Base-by-base conservation (phyloP, 2,329 filamentous ascomycete genomes). In the Neofusicoccum ribis region DNA sequence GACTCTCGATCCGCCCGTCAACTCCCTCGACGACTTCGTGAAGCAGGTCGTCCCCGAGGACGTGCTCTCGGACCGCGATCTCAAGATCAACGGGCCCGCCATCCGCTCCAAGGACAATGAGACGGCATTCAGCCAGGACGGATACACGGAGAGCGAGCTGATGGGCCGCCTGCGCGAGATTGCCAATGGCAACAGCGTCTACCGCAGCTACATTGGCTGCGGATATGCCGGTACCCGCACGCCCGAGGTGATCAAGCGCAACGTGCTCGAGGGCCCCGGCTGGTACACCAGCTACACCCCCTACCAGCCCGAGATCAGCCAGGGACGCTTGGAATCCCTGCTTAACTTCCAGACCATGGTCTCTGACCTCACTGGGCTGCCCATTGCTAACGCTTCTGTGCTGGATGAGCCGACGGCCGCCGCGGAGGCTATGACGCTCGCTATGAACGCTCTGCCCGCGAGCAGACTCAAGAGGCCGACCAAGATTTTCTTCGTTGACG, bases 241-340 rank as follows among this genome's bases (percentile, higher is more conserved):
- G 0, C 94, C 94, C 4, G 87, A 92, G 64, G 93, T 97, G 65
- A 96, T 98, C 77, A 92, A 95, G 83, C 86, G 93, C 70, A 97
- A 97, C 76, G 85, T 98, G 4, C 82, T 98, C 66, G 93, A 98
- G 83, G 94, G 91, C 76, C 94, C 94, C 5, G 93, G 89, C 9
- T 98, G 94, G 94, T 98, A 98, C 78, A 98, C 94, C 46, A 97
- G 93, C 80, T 97, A 98, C 78, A 97, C 94, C 0, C 94, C 94
- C 15, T 98, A 97, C 79, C 94, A 98, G 81, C 91, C 94, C 2
- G 94, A 98, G 81, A 97, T 98, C 82, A 97, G 93, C 77, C 94
- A 98, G 80, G 94, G 94, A 41, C 89, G 94, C 64, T 80, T 98
- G 68, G 92, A 97, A 83, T 96, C 92, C 5, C 82, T 98, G 63